Percentiles rank a stretch among this genome's conserved stretches.
Evolutionary conservation across 163 green algal species (phyloP).

Genomic region (Chlamydomonas reinhardtii): DNA sequence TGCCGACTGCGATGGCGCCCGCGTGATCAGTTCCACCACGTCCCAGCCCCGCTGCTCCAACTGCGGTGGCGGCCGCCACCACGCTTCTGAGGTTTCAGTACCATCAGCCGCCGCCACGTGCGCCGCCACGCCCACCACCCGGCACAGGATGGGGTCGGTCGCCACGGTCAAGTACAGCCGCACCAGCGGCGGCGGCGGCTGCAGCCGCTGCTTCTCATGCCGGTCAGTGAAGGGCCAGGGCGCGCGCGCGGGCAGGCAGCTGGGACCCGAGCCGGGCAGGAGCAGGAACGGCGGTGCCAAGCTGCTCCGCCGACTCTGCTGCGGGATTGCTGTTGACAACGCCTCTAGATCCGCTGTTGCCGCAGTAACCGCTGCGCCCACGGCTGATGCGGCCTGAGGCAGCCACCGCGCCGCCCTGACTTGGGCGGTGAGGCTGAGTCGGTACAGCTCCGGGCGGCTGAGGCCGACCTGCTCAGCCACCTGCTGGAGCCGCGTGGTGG

Average conservation of each 20-base stretch:
- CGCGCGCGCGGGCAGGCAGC: background rate
- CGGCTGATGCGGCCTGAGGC: too few species aligned
- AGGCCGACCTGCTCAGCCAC: background rate
- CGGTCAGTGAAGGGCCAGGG: too few species aligned
- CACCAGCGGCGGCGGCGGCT: background rate
- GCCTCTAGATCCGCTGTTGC: too few species aligned
- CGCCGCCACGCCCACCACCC: constrained; percentile 10
- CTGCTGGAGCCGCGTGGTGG: background rate
- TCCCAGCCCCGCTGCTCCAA: background rate
- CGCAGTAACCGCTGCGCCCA: too few species aligned
- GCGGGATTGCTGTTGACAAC: too few species aligned
- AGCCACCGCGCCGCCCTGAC: background rate
- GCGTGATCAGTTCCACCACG: background rate
- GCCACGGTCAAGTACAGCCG: constrained; percentile 16
- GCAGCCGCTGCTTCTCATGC: too few species aligned
- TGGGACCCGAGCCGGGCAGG: constrained; percentile 5
- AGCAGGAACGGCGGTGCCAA: background rate
- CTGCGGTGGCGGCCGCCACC: background rate
- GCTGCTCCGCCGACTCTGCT: background rate
- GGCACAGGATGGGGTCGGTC: background rate
- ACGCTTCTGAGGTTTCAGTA: background rate
- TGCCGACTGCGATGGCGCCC: background rate
- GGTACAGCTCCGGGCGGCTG: background rate
- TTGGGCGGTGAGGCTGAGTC: background rate
- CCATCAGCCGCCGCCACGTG: background rate